These are phyloP conservation scores for Fragaria vesca DNA, from an alignment of 306 rosid species.

Conservation along the genomic window DNA sequence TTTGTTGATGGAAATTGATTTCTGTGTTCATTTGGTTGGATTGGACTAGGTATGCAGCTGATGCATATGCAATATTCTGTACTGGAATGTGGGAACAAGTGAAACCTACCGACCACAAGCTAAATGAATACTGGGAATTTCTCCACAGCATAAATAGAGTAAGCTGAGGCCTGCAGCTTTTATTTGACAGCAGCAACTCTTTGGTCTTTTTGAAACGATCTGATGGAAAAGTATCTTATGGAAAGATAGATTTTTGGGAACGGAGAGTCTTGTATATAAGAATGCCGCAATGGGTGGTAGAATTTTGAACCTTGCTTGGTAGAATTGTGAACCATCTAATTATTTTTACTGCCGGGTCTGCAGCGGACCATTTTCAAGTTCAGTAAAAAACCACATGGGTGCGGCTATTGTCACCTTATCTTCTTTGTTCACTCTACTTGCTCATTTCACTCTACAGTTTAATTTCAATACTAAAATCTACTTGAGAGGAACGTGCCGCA, in stretches of 20 bases:
- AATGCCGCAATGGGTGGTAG: background rate
- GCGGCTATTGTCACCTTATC: no score
- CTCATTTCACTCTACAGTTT: no score
- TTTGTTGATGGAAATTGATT: conserved; percentile 8
- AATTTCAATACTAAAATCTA: no score
- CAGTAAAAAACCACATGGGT: no score
- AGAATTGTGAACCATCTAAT: no score
- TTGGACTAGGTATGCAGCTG: conserved; percentile 59
- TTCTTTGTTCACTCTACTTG: no score
- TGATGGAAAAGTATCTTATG: background rate
- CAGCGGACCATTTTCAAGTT: background rate
- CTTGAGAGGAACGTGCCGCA: no score
- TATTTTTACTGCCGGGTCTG: background rate
- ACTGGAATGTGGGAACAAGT: conserved; percentile 53
- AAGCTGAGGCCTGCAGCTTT: background rate
- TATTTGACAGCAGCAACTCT: background rate
- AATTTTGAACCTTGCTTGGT: background rate
- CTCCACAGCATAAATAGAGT: conserved; percentile 17
- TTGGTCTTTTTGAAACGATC: background rate
- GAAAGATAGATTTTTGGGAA: background rate
- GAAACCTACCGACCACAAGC: conserved; percentile 42
- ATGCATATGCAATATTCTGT: conserved; percentile 63
- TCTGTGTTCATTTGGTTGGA: background rate
- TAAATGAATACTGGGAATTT: conserved; percentile 51
- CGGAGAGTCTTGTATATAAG: background rate